phyloP scores from a whole-genome alignment of 2,329 filamentous ascomycete genomes.

The Pseudogymnoascus pannorum region DNA sequence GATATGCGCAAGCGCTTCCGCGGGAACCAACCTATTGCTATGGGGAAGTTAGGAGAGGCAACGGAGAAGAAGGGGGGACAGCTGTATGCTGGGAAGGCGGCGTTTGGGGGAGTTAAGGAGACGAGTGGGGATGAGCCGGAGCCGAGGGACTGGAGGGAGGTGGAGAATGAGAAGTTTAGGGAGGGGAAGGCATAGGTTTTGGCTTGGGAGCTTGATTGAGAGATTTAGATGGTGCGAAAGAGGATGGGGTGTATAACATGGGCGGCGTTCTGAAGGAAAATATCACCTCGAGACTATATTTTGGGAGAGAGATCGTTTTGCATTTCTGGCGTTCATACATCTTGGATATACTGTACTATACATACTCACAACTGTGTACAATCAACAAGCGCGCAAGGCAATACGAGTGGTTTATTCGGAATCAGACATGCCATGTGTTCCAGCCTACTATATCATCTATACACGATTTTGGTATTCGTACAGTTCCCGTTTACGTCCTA shows the following conservation, averaged over 20 bases:
- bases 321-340: conserved; percentile 7
- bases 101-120: conserved; percentile 57
- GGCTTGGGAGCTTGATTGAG: too few relatives aligned
- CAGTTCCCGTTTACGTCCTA: not conserved
- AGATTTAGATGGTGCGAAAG: not conserved
- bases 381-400: conserved; percentile 3
- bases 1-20: conserved; percentile 99
- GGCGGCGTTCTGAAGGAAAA: conserved; percentile 5
- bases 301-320: not conserved
- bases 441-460: conserved; percentile 8
- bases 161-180: conserved; percentile 56
- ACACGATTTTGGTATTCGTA: conserved; percentile 15
- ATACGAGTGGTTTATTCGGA: not conserved
- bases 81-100: conserved; percentile 71
- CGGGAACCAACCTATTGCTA: conserved; percentile 77
- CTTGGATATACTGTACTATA: conserved; percentile 4
- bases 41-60: conserved; percentile 51
- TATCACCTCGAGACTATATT: not conserved
- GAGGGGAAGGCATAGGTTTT: conserved; percentile 19
- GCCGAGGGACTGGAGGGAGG: conserved; percentile 54
- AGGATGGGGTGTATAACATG: conserved; percentile 2
- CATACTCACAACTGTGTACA: conserved; percentile 3
- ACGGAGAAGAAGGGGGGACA: conserved; percentile 43
- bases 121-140: conserved; percentile 61
- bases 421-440: conserved; percentile 9